Percentiles rank a stretch among this genome's conserved stretches.
These are phyloP conservation scores for Graphilbum fragrans DNA, from an alignment of 2,329 filamentous ascomycete species.

Conservation along the genomic window DNA sequence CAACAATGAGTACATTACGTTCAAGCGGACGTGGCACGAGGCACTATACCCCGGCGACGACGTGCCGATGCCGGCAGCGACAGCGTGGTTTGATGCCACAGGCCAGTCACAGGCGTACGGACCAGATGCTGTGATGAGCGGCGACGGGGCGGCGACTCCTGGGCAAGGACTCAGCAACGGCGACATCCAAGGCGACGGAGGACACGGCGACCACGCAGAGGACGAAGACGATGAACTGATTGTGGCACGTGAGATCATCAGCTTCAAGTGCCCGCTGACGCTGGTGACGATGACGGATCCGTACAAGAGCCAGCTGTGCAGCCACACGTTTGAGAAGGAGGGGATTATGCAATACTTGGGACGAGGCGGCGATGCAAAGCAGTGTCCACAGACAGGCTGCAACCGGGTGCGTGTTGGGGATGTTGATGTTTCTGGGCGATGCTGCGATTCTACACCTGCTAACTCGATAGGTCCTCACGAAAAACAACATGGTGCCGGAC, in stretches of 20 bases:
- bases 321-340: constrained; percentile 58
- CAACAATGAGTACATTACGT: constrained; percentile 47
- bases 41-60: constrained; percentile 35
- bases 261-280: constrained; percentile 59
- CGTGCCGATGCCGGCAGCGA: constrained; percentile 37
- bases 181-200: no score
- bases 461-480: constrained; percentile 29
- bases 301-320: constrained; percentile 53
- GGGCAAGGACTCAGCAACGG: constrained; percentile 32
- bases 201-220: no score
- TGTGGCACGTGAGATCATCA: constrained; percentile 49
- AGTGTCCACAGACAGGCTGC: constrained; percentile 57
- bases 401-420: constrained; percentile 35
- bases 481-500: constrained; percentile 43
- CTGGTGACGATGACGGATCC: constrained; percentile 53
- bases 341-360: constrained; percentile 45
- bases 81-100: constrained; percentile 38
- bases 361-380: constrained; percentile 15
- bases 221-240: constrained; percentile 52
- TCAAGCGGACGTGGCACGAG: constrained; percentile 47
- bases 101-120: constrained; percentile 23
- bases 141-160: constrained; percentile 44
- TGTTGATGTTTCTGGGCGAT: neutral
- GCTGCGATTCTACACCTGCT: constrained; percentile 1
- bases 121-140: constrained; percentile 11